Percentiles rank a stretch among this genome's conserved stretches.
Evolutionary conservation across 306 rosid genomes (phyloP).

Genomic region (Castanea crenata): DNA sequence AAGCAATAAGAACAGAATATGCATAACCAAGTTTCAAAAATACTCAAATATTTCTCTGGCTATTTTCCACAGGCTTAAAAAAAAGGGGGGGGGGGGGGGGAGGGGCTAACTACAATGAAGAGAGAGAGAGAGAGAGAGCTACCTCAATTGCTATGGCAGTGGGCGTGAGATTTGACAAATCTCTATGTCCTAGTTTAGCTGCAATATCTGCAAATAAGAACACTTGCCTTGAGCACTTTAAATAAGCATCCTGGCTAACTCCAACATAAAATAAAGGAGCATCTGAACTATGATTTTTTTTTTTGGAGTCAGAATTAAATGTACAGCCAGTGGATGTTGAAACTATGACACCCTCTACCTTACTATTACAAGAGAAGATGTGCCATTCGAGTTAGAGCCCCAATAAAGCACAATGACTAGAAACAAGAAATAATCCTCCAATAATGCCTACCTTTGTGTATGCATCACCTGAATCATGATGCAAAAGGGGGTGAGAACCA

Average conservation of each 20-base stretch:
- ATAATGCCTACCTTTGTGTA: constrained; percentile 55
- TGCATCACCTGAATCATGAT: constrained; percentile 69
- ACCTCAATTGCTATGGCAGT: constrained; percentile 85
- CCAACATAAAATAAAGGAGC: background rate
- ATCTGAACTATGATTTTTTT: too few species aligned
- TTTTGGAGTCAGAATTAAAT: too few species aligned
- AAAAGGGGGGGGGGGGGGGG: background rate
- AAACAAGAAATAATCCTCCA: background rate
- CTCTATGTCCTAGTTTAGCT: constrained; percentile 52
- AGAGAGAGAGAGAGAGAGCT: constrained; percentile 28
- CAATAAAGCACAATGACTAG: background rate
- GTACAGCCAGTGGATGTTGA: too few species aligned
- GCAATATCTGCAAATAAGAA: constrained; percentile 63
- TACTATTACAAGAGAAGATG: background rate
- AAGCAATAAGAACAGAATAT: background rate
- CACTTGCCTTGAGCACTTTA: background rate
- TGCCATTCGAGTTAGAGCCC: background rate
- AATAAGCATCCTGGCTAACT: background rate
- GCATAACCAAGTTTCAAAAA: constrained; percentile 2
- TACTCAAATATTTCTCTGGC: background rate
- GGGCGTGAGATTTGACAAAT: constrained; percentile 72
- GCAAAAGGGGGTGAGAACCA: constrained; percentile 87
- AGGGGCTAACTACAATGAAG: background rate
- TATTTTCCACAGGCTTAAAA: too few species aligned
- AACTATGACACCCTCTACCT: too few species aligned